These are phyloP conservation scores for Mycena galopus DNA, from an alignment of 768 basidiomycete genomes.

Conservation along the genomic window DNA sequence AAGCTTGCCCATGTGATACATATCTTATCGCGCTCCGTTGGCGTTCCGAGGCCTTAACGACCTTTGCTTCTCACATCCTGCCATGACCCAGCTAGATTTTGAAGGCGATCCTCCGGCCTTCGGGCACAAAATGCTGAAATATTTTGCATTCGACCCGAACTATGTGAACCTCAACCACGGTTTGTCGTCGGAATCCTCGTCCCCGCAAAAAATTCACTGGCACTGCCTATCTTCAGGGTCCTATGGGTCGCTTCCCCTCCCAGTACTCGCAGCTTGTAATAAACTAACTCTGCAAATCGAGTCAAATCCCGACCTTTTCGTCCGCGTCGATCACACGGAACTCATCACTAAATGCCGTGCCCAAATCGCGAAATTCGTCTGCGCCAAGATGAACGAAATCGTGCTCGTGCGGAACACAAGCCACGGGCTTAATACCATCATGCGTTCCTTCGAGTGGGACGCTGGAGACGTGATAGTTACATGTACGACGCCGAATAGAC, in stretches of 20 bases:
- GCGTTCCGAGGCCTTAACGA: not conserved
- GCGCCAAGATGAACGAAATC: conserved; percentile 65
- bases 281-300: conserved; percentile 60
- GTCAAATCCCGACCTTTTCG: conserved; percentile 69
- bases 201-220: conserved; percentile 7
- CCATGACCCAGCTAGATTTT: conserved; percentile 21
- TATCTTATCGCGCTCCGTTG: not conserved
- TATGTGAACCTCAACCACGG: conserved; percentile 79
- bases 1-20: too few species aligned
- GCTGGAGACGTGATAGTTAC: conserved; percentile 75
- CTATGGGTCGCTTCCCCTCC: conserved; percentile 67
- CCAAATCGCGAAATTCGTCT: conserved; percentile 58
- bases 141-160: conserved; percentile 67
- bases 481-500: conserved; percentile 54
- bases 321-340: conserved; percentile 51
- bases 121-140: conserved; percentile 66
- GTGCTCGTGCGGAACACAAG: conserved; percentile 74
- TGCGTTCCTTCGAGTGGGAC: conserved; percentile 77
- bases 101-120: conserved; percentile 48
- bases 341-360: conserved; percentile 49
- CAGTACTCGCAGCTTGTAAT: conserved; percentile 61
- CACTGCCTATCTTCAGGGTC: conserved; percentile 60
- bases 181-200: conserved; percentile 37
- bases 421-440: conserved; percentile 73
- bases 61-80: not conserved